Evolutionary conservation across 129 eudicot genomes (phyloP), one percentile per base, ranked within the genome.

Genomic region (Oenanthe sinensis): DNA sequence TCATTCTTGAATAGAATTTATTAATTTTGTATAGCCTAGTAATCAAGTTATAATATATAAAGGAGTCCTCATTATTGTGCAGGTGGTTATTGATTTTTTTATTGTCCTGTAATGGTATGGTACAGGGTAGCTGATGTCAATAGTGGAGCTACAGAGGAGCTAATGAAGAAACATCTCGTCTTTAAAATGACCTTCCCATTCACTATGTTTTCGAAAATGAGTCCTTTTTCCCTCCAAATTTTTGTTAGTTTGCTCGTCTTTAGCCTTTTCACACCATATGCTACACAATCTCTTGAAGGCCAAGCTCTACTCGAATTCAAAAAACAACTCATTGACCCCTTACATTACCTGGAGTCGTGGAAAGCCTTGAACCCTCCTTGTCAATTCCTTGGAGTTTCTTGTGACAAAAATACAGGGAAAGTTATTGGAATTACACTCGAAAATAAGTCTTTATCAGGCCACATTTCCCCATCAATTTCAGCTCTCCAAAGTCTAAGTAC

Each of bases 281-380:
- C 58, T 33, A 73, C 87, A 74, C 75, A 74, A 26, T 70, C 63
- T 3, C 40, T 28, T n/a, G 99, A 95, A 65, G 88, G 76, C 33
- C 45, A 68, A n/a, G 97, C 95, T 30, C 83, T 95, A 20, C 90
- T 95, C 8, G 90, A 92, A 19, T 80, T 95, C 84, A 95, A 91
- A 68, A 82, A 79, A 0, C 82, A 89, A 60, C 80, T 95, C 52
- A 80, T 44, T 79, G 99, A 95, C 79, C 97, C 99, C 45, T 81
- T 86, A 7, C 76, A 87, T 80, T 48, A 82, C 85, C 82, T 95
- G 37, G 88, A 78, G 47, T 94, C 98, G 1, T 94, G 98, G 97
- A 78, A 73, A 40, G 87, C 60, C 26, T 44, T 85, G 6, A 84
- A 84, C 9, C 87, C 96, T 47, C 96, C 96, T 37, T 95, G 99